Conservation (phyloP, 2,329 filamentous ascomycete genomes). For the Colletotrichum lini region DNA sequence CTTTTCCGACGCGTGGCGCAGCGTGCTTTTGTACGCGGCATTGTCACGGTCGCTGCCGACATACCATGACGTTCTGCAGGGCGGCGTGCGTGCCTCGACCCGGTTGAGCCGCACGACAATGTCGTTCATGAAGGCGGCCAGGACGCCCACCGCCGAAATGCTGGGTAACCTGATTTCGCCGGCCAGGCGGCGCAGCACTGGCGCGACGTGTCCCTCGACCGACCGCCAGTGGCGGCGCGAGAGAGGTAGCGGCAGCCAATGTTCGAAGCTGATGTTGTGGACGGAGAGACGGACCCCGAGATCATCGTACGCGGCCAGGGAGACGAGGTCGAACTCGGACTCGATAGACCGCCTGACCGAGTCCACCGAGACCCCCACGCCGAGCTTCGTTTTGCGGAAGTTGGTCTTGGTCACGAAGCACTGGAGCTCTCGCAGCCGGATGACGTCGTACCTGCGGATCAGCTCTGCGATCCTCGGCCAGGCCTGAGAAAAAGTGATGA, state of each 20-base stretch:
- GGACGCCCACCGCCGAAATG: slow-evolving; percentile 48
- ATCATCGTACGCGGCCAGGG: slow-evolving; percentile 55
- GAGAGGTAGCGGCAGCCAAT: slow-evolving; percentile 64
- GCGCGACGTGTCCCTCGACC: slow-evolving; percentile 46
- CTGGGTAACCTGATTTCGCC: slow-evolving; percentile 43
- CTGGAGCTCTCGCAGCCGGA: slow-evolving; percentile 61
- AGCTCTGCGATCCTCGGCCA: slow-evolving; percentile 53
- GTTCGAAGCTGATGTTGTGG: slow-evolving; percentile 56
- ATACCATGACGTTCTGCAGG: neutral
- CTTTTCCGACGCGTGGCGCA: slow-evolving; percentile 65
- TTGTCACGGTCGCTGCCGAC: neutral
- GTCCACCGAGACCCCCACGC: slow-evolving; percentile 56
- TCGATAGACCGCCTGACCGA: slow-evolving; percentile 49
- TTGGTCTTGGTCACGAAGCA: slow-evolving; percentile 62
- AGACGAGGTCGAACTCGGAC: slow-evolving; percentile 66
- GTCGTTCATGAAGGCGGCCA: slow-evolving; percentile 66
- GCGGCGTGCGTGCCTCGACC: slow-evolving; percentile 24
- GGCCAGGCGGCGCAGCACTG: slow-evolving; percentile 47
- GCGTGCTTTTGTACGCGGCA: slow-evolving; percentile 52
- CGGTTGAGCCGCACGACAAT: slow-evolving; percentile 64
- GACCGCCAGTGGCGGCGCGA: slow-evolving; percentile 60
- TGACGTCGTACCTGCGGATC: slow-evolving; percentile 52
- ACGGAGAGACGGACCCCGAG: slow-evolving; percentile 57
- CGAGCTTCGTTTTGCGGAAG: slow-evolving; percentile 56
- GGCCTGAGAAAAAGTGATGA: slow-evolving; percentile 54